These are phyloP conservation scores for Albizia julibrissin DNA, from an alignment of 306 rosid species.

Conservation along the genomic window DNA sequence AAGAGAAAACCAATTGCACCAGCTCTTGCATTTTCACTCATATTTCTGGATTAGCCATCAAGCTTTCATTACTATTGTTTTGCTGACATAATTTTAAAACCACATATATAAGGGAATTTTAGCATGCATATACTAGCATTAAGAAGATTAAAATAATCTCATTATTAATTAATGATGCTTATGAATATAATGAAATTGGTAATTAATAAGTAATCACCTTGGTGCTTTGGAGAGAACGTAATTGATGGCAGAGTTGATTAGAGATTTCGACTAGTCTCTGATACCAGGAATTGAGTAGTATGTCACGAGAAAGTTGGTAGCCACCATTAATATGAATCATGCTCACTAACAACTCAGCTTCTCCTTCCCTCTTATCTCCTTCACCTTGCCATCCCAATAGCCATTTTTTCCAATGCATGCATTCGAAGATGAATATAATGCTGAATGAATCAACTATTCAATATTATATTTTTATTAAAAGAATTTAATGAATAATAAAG, in stretches of 20 bases:
- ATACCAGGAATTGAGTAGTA: slow-evolving; percentile 33
- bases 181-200: too few species aligned
- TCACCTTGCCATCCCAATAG: slow-evolving; percentile 49
- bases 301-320: slow-evolving; percentile 30
- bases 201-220: not conserved
- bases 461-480: not conserved
- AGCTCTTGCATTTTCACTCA: slow-evolving; percentile 59
- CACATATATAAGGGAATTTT: not conserved
- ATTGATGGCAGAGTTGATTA: slow-evolving; percentile 45
- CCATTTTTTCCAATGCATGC: slow-evolving; percentile 59
- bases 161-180: too few species aligned
- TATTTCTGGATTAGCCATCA: slow-evolving; percentile 29
- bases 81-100: not conserved
- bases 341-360: slow-evolving; percentile 52
- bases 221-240: slow-evolving; percentile 40
- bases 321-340: slow-evolving; percentile 57
- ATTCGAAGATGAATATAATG: too few species aligned
- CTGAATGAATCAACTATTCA: not conserved
- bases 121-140: not conserved
- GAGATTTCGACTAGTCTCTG: slow-evolving; percentile 40
- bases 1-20: slow-evolving; percentile 42
- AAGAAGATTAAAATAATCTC: not conserved
- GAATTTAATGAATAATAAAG: not conserved
- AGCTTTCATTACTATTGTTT: slow-evolving; percentile 25
- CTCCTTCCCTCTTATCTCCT: slow-evolving; percentile 30